Evolutionary conservation across 2,329 filamentous ascomycete species (phyloP), one percentile per base, ranked within the genome.

Genomic region (Aspergillus sp.): DNA sequence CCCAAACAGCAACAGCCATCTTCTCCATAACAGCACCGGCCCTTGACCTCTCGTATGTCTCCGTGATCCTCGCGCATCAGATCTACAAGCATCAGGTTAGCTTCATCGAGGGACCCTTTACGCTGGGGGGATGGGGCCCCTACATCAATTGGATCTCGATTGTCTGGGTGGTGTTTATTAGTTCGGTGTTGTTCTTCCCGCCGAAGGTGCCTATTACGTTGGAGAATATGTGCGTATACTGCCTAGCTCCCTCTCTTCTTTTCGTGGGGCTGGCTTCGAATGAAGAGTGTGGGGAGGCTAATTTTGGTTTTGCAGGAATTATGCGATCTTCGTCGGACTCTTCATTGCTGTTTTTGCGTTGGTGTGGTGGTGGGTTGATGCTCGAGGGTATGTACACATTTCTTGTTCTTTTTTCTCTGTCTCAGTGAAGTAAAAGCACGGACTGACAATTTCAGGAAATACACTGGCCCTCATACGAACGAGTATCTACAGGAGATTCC

Each of bases 101-200:
- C 28, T 86, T 87, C 68, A 81, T 84, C 54, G 81, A 85, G 25
- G 86, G 85, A 0, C 86, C 85, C 2, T 87, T 83, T 68, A 85
- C 82, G 0, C 80, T 88, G 56, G 85, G 85, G 0, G 77, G 67
- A 64, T 87, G 82, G 83, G 82, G 83, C 57, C 80, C 79, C 53
- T 80, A 81, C 0, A 72, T 88, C 55, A 89, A 88, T 64, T 76
- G 77, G 7, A 73, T 87, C 13, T 84, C 86, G 1, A 80, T 87
- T n/a, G 72, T 76, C 3, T 89, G 87, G 87, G 86, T 88, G 3
- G 65, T 82, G 28, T 87, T 89, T 68, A 88, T 89, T 65, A 87
- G 84, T 66, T 78, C 84, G 9, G 81, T 89, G n/a, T 75, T 89
- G 19, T 85, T 84, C 67, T 83, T 84, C 71, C 83, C 83, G 7